Evolutionary conservation across 2,329 filamentous ascomycete genomes (phyloP).

Genomic region (Apiospora pterosperma): DNA sequence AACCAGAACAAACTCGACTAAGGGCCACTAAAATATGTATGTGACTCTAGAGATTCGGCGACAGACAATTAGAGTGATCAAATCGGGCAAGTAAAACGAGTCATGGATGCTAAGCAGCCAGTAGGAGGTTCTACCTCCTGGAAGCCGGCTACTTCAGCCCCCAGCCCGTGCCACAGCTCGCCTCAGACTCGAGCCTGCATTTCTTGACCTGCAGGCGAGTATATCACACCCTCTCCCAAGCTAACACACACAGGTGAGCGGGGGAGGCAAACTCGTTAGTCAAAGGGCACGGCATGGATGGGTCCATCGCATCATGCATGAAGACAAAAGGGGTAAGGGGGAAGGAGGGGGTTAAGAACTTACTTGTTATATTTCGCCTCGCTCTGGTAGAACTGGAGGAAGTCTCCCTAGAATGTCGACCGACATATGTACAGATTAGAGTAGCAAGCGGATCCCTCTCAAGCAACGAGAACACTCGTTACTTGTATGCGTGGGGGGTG

Average conservation of each 20-base stretch:
- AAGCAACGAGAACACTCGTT: too few species aligned
- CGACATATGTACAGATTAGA: not conserved
- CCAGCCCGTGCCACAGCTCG: constrained; percentile 21
- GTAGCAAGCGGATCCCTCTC: not conserved
- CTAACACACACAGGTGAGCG: constrained; percentile 7
- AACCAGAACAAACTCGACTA: not conserved
- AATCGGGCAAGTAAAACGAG: not conserved
- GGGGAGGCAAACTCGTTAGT: not conserved
- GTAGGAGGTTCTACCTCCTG: constrained; percentile 3
- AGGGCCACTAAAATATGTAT: not conserved
- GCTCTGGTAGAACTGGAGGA: not conserved
- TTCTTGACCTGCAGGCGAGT: constrained; percentile 13
- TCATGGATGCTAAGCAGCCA: not conserved
- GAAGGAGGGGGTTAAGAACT: not conserved
- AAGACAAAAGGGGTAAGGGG: not conserved
- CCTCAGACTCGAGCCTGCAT: constrained; percentile 18
- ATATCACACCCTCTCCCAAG: constrained; percentile 11
- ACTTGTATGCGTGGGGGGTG: too few species aligned
- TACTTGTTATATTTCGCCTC: not conserved
- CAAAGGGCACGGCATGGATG: not conserved
- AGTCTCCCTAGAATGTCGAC: not conserved
- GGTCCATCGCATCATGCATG: not conserved
- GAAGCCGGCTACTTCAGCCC: constrained; percentile 16
- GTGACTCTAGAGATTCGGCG: not conserved
- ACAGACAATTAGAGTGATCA: not conserved